A percentile compares a stretch with the other conserved stretches of the same genome.
phyloP scores from a whole-genome alignment of 345 rosid genomes.

The Crucihimalaya himalaica region DNA sequence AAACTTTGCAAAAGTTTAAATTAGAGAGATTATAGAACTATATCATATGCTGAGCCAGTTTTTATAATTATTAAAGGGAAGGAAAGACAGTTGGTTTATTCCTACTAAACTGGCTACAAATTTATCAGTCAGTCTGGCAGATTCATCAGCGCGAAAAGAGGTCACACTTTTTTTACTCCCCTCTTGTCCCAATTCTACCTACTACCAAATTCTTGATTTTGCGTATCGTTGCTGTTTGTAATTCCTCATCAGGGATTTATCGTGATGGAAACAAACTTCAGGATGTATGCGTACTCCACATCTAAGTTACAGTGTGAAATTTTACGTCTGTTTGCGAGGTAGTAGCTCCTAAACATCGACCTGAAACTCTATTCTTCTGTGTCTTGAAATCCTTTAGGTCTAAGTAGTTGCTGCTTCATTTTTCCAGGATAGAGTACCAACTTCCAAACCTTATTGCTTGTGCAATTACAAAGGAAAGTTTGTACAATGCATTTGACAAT shows the following conservation, averaged over 20 bases:
- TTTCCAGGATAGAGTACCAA: constrained; percentile 86
- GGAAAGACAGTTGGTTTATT: constrained; percentile 94
- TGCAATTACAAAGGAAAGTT: constrained; percentile 89
- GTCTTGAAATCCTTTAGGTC: constrained; percentile 15
- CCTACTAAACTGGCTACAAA: constrained; percentile 91
- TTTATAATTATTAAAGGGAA: constrained; percentile 58
- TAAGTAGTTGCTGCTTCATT: constrained; percentile 13
- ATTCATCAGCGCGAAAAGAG: constrained; percentile 84
- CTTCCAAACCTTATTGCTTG: constrained; percentile 92
- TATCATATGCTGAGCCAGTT: constrained; percentile 9
- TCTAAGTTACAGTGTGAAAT: constrained; percentile 94
- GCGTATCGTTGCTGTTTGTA: constrained; percentile 15
- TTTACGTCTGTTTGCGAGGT: constrained; percentile 92
- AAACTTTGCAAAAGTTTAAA: neutral
- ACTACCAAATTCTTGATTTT: constrained; percentile 9
- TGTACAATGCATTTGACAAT: constrained; percentile 86
- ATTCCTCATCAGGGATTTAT: constrained; percentile 70
- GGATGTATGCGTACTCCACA: constrained; percentile 87
- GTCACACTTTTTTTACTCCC: constrained; percentile 38
- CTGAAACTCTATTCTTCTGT: neutral
- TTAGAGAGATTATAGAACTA: constrained; percentile 1
- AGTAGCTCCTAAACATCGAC: constrained; percentile 21
- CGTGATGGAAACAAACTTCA: constrained; percentile 93
- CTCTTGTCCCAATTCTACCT: constrained; percentile 3
- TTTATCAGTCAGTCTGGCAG: constrained; percentile 86